Base-by-base conservation (phyloP, 192 early-diverging fungal genomes). In the Linnemannia schmuckeri region DNA sequence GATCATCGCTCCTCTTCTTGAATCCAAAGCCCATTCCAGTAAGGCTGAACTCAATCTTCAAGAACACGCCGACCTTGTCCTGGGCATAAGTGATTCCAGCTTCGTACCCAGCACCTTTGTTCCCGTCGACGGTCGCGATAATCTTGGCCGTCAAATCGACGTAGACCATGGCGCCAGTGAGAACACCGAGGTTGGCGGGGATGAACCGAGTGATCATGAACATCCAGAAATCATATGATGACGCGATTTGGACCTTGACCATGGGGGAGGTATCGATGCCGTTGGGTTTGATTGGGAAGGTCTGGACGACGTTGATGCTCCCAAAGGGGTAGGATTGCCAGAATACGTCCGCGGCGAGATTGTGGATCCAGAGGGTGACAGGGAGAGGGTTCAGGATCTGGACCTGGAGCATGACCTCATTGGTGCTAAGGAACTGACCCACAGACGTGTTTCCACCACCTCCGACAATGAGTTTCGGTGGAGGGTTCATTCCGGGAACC, bases 371-470 rank as follows among this genome's bases (percentile, higher is more conserved):
- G 17, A 85, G 83, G 6, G 24, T 57, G 18, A 78, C 79, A 5
- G 83, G 74, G 20, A 85, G 74, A 63, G 83, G 83, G 44, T 85
- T 85, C 68, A 79, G 35, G 49, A 85, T 80, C 37, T 80, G 78
- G 55, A 80, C 78, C 27, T 80, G 83, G n/a, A 85, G 46, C 74
- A 80, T 79, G 17, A 80, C 46, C 37, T 85, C 33, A 27, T 80
- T 78, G n/a, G 76, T 47, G 40, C 49, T 76, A 18, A 80, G 54
- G 49, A 85, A 79, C 20, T 80, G 69, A 3, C 83, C 83, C 0
- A 84, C 82, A 10, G 77, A 75, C 1, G 82, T 85, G 44, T 76
- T 85, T 27, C 83, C 83, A 9, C 41, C 63, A 3, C 78, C 78
- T 15, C 74, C 83, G 27, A 80, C 13, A 41, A 81, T 68, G 66